phyloP scores from a whole-genome alignment of 2,329 filamentous ascomycete genomes.

The Neoscytalidium dimidiatum region DNA sequence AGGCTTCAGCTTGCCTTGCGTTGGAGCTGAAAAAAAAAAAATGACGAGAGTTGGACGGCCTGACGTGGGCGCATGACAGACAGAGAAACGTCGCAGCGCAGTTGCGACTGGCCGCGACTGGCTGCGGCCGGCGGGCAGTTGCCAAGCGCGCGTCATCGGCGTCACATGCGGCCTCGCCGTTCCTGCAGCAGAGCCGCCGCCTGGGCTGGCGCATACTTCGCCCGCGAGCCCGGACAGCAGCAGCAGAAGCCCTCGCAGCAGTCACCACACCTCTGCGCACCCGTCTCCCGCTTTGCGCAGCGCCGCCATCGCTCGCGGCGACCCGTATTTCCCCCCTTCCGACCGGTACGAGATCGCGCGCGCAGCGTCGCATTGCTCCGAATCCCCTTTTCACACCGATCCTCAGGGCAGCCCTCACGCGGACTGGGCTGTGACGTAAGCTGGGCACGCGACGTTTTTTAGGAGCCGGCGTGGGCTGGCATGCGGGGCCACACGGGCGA shows the following conservation, averaged over 20 bases:
- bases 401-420: slow-evolving; percentile 1
- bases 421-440: slow-evolving; percentile 12
- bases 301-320: neutral
- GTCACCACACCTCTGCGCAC: neutral
- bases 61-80: slow-evolving; percentile 16
- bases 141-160: neutral
- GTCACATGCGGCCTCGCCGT: slow-evolving; percentile 4
- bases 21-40: neutral
- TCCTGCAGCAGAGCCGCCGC: slow-evolving; percentile 11
- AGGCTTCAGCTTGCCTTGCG: neutral
- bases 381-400: slow-evolving; percentile 9
- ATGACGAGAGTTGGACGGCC: slow-evolving; percentile 12
- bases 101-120: neutral
- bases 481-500: slow-evolving; percentile 4
- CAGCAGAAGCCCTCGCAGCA: neutral
- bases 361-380: no score
- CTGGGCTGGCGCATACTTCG: neutral
- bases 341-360: no score
- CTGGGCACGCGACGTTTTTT: slow-evolving; percentile 9
- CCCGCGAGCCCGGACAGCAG: neutral
- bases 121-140: no score
- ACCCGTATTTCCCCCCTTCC: neutral
- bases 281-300: neutral
- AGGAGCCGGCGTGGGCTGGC: neutral
- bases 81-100: slow-evolving; percentile 1